phyloP scores from a whole-genome alignment of 345 rosid genomes.

The Aethionema arabicum region DNA sequence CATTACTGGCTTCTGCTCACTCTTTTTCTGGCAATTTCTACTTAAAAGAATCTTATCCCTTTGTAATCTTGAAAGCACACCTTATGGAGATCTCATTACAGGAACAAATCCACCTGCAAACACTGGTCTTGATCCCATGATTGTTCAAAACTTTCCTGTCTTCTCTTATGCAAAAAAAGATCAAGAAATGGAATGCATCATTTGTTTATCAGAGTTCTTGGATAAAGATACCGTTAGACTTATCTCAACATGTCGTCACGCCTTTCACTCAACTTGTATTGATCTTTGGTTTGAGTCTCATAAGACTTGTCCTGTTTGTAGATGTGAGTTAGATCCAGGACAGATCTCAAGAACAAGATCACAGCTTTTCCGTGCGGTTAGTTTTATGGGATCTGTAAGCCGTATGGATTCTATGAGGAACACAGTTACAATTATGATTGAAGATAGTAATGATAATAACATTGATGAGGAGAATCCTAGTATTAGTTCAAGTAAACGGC shows the following conservation, averaged over 20 bases:
- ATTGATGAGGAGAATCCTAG: conserved; percentile 37
- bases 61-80: conserved; percentile 44
- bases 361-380: not conserved
- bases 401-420: conserved; percentile 22
- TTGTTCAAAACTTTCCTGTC: conserved; percentile 54
- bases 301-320: conserved; percentile 91
- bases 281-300: conserved; percentile 83
- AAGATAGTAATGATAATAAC: conserved; percentile 20
- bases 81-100: conserved; percentile 38
- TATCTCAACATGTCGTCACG: conserved; percentile 70
- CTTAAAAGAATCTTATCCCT: conserved; percentile 44
- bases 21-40: conserved; percentile 61
- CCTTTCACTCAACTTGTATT: conserved; percentile 73
- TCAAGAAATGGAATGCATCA: conserved; percentile 67
- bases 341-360: not conserved
- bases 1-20: conserved; percentile 53
- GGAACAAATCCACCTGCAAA: conserved; percentile 13
- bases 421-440: conserved; percentile 27
- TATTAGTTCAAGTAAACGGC: conserved; percentile 41
- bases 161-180: conserved; percentile 56
- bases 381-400: conserved; percentile 23
- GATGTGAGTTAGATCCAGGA: conserved; percentile 56
- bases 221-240: conserved; percentile 68
- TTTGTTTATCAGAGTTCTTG: conserved; percentile 72
- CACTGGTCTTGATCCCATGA: conserved; percentile 60